phyloP scores from a whole-genome alignment of 2,329 filamentous ascomycete species.

The Gnomoniopsis sp. region DNA sequence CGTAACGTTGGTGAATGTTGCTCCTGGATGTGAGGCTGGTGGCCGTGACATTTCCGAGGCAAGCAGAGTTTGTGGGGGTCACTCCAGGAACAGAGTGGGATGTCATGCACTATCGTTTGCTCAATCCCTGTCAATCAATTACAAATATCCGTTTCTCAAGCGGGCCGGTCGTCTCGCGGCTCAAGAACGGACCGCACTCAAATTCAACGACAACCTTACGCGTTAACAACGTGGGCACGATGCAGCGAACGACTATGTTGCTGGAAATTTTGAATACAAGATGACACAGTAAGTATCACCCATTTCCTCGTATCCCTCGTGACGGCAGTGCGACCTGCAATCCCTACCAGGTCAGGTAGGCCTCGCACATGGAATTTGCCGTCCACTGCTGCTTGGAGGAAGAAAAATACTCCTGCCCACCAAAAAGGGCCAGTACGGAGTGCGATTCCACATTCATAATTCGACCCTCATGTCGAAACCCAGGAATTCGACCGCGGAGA shows the following conservation, averaged over 20 bases:
- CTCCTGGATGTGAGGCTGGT: too few relatives aligned
- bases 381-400: too few relatives aligned
- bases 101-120: neutral
- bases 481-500: too few relatives aligned
- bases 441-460: too few relatives aligned
- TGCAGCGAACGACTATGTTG: neutral
- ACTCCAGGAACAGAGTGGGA: neutral
- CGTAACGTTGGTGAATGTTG: too few relatives aligned
- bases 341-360: too few relatives aligned
- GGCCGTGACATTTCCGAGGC: conserved; percentile 5
- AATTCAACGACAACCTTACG: conserved; percentile 6
- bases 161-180: conserved; percentile 1
- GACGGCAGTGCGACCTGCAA: too few relatives aligned
- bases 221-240: neutral
- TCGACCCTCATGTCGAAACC: too few relatives aligned
- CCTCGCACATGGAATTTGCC: too few relatives aligned
- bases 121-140: conserved; percentile 5
- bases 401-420: too few relatives aligned
- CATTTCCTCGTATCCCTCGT: too few relatives aligned
- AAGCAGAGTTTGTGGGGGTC: neutral
- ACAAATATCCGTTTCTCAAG: conserved; percentile 11
- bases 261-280: neutral
- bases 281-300: neutral
- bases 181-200: neutral
- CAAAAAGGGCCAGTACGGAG: too few relatives aligned